Conservation (phyloP, 306 rosid genomes). For the Prunus armeniaca region DNA sequence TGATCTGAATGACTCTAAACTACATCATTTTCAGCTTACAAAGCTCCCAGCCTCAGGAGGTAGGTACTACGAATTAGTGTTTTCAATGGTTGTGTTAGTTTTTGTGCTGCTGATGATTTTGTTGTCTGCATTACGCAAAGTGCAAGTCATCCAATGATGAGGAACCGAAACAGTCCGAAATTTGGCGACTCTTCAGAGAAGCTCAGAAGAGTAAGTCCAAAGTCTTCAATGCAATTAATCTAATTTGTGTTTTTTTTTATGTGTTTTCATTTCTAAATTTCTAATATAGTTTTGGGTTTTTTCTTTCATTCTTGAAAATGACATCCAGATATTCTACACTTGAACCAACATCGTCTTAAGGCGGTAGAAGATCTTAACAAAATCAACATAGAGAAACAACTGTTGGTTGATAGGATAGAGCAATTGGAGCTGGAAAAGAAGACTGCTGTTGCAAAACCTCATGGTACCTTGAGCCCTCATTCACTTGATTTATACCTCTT, state of each 20-base stretch:
- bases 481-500: background rate
- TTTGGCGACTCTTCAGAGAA: slow-evolving; percentile 72
- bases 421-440: slow-evolving; percentile 57
- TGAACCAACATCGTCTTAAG: slow-evolving; percentile 58
- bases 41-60: slow-evolving; percentile 25
- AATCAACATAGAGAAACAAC: slow-evolving; percentile 48
- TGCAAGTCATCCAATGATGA: slow-evolving; percentile 41
- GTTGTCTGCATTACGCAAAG: background rate
- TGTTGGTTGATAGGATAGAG: slow-evolving; percentile 44
- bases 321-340: slow-evolving; percentile 57
- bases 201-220: slow-evolving; percentile 76
- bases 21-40: slow-evolving; percentile 41
- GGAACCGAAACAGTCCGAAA: slow-evolving; percentile 33
- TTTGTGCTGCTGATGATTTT: background rate
- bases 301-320: slow-evolving; percentile 4
- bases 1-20: background rate
- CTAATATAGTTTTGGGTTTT: background rate
- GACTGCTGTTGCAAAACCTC: slow-evolving; percentile 45
- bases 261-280: background rate
- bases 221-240: background rate
- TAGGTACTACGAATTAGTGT: background rate
- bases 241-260: background rate
- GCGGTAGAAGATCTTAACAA: slow-evolving; percentile 62
- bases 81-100: background rate
- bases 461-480: slow-evolving; percentile 6